Evolutionary conservation across 163 green algal genomes (phyloP).

Genomic region (Chloroidium sp.): DNA sequence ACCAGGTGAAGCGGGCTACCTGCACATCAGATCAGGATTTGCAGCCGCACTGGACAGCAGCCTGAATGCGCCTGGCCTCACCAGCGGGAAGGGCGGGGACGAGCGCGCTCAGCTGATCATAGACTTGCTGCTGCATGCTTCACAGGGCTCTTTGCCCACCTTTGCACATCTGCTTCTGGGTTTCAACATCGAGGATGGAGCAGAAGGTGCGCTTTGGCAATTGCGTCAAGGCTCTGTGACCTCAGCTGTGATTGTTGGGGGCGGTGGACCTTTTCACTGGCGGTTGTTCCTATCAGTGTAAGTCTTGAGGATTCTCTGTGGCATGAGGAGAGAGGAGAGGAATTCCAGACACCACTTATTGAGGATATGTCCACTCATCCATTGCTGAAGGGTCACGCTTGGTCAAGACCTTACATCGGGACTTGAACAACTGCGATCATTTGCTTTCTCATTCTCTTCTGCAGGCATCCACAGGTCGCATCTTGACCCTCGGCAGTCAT

Average conservation of each 20-base stretch:
- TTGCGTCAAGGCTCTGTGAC: not conserved
- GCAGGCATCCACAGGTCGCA: slow-evolving; percentile 23
- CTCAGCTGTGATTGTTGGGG: not conserved
- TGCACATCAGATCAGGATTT: not conserved
- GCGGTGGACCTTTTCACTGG: not conserved
- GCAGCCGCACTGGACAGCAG: not conserved
- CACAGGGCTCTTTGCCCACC: slow-evolving; percentile 29
- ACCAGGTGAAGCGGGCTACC: not conserved
- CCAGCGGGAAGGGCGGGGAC: slow-evolving; percentile 13
- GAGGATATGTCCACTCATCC: too few species aligned
- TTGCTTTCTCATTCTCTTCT: not conserved
- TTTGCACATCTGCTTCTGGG: slow-evolving; percentile 63
- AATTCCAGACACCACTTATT: not conserved
- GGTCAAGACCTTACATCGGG: not conserved
- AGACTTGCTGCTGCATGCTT: slow-evolving; percentile 28
- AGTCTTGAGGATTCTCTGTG: not conserved
- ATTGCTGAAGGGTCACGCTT: not conserved
- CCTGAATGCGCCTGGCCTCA: not conserved
- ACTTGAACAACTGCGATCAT: too few species aligned
- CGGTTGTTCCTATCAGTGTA: not conserved
- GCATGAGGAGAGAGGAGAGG: not conserved
- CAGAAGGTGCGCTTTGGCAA: slow-evolving; percentile 6
- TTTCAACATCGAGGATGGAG: slow-evolving; percentile 40
- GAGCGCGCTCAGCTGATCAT: slow-evolving; percentile 41
- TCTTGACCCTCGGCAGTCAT: slow-evolving; percentile 27